Base-by-base conservation (phyloP, 768 basidiomycete species). In the Candolleomyces efflorescens region DNA sequence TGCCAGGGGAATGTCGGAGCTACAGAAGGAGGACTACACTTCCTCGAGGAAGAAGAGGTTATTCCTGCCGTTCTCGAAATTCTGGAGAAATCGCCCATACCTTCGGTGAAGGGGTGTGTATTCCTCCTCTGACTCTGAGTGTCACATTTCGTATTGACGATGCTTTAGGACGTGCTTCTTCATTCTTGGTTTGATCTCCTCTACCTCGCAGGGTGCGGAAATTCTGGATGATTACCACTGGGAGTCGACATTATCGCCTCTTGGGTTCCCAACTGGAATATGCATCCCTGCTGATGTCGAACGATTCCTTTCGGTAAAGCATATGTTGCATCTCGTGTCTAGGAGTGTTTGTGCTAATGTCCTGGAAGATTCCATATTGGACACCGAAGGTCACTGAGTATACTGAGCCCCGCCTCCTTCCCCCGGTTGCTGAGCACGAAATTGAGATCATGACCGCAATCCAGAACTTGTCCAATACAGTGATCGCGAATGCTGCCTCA, bases 31-130 rank as follows among this genome's bases (percentile, higher is more conserved):
- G 97, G 97, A 0, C 79, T 98, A n/a, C 89, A 87, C 0, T 94
- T 99, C 70, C 79, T 98, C 32, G 96, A 98, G 66, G 94, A 96
- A 60, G 93, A 97, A 68, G 94, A 95, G 63, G 86, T 98, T 56
- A 89, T 98, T 43, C 90, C 93, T 22, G 82, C 85, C 6, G 87
- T 99, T 55, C 78, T 98, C 41, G 87, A 93, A 59, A 98, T 98
- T 53, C 93, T 95, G 5, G 91, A 93, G 65, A 81, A 89, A 58
- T 97, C 95, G 1, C 81, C 82, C 1, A 88, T 98, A 55, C 85
- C 96, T 27, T 97, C 94, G 5, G 86, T 98, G 26, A 78, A 93
- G 78, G 97, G 96, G 96, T 97, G 67, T 62, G 88, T 48, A 18
- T 6, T 26, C n/a, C 68, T n/a, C 2, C 12, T 32, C 39, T n/a